These are phyloP conservation scores for Eimeria maxima DNA, from an alignment of 169 alveolate genomes.

Conservation along the genomic window DNA sequence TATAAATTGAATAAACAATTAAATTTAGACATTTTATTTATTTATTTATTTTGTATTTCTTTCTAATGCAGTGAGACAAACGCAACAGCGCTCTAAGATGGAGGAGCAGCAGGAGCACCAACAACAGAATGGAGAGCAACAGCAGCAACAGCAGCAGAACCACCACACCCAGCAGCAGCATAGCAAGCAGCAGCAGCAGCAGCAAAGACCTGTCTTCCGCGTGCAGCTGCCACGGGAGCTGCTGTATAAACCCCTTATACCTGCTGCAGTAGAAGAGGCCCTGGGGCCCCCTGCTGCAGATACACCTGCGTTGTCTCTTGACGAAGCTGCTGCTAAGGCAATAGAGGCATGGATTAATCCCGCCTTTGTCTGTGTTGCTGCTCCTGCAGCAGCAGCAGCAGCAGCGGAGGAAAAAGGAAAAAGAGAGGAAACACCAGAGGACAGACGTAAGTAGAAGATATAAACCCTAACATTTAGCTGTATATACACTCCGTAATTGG, in stretches of 20 bases:
- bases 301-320: not conserved
- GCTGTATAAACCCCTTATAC: constrained; percentile 27
- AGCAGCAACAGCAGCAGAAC: constrained; percentile 3
- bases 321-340: constrained; percentile 33
- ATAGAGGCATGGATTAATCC: constrained; percentile 34
- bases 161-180: constrained; percentile 8
- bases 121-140: not conserved
- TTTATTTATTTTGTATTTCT: not conserved
- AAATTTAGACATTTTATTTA: no score
- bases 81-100: not conserved
- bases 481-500: not conserved
- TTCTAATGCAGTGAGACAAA: not conserved
- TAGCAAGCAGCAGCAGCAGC: not conserved
- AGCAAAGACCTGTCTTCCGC: constrained; percentile 43
- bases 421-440: not conserved
- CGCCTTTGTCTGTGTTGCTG: not conserved
- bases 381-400: not conserved
- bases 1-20: no score
- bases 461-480: not conserved
- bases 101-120: not conserved
- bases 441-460: not conserved
- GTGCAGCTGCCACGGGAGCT: constrained; percentile 24
- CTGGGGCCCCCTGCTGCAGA: constrained; percentile 1
- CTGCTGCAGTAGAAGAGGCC: constrained; percentile 23
- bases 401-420: not conserved